Conservation (phyloP, 1,284 basidiomycete species). For the Gomphus sp. region DNA sequence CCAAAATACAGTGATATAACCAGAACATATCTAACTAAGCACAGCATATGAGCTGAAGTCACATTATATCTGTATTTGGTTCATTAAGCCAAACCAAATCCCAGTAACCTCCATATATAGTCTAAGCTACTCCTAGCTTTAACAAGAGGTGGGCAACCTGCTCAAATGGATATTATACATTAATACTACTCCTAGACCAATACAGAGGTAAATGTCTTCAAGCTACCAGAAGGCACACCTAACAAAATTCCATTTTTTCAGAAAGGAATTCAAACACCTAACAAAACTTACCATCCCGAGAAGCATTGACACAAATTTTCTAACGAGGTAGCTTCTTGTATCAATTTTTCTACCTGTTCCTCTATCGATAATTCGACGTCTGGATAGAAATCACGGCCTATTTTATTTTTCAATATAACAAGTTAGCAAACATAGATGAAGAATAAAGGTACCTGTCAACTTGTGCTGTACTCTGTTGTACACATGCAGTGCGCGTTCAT, state of each 20-base stretch:
- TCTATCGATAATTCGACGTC: conserved; percentile 63
- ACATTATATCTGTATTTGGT: too few species aligned
- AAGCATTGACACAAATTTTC: conserved; percentile 96
- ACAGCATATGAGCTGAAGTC: too few species aligned
- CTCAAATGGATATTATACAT: not conserved
- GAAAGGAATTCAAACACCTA: not conserved
- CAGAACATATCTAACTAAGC: too few species aligned
- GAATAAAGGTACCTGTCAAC: conserved; percentile 58
- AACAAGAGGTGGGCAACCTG: too few species aligned
- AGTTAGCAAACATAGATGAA: not conserved
- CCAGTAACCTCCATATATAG: too few species aligned
- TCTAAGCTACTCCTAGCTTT: too few species aligned
- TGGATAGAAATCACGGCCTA: conserved; percentile 87
- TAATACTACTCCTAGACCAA: not conserved
- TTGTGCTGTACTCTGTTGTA: conserved; percentile 93
- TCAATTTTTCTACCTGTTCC: conserved; percentile 84
- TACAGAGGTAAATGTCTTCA: not conserved
- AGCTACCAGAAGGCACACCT: conserved; percentile 36
- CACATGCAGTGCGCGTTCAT: conserved; percentile 82
- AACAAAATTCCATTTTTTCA: not conserved
- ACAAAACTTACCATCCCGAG: conserved; percentile 72
- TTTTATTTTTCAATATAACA: conserved; percentile 1
- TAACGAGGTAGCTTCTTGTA: conserved; percentile 81
- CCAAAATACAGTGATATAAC: too few species aligned
- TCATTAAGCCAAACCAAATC: too few species aligned